Percentiles rank a stretch among this genome's conserved stretches.
These are phyloP conservation scores for Penicillium carneum DNA, from an alignment of 2,329 filamentous ascomycete genomes.

Conservation along the genomic window DNA sequence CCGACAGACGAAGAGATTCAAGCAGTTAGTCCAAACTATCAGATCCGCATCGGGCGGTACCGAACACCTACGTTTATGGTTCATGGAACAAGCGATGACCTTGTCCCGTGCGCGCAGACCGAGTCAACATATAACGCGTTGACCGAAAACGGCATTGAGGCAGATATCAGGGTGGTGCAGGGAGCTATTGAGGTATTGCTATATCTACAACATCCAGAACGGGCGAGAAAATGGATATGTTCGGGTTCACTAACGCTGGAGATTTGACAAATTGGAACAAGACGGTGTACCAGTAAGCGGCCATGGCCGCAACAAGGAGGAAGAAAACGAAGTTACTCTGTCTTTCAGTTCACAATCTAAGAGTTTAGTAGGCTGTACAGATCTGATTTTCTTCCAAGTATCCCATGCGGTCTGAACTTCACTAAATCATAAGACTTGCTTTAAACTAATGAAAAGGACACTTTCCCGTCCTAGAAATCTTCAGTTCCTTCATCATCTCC, in stretches of 20 bases:
- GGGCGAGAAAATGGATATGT: no score
- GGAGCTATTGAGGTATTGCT: neutral
- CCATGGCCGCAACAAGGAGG: no score
- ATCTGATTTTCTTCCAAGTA: no score
- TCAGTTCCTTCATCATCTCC: conserved; percentile 54
- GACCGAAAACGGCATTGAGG: conserved; percentile 1
- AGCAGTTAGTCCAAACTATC: conserved; percentile 24
- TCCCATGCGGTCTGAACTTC: no score
- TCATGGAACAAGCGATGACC: conserved; percentile 25
- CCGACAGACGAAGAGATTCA: conserved; percentile 18
- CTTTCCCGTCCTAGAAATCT: conserved; percentile 51
- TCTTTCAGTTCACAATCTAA: no score
- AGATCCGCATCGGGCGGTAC: conserved; percentile 25
- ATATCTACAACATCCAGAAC: no score
- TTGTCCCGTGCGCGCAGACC: conserved; percentile 25
- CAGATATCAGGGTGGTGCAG: conserved; percentile 9
- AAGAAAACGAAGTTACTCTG: no score
- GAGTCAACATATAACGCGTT: conserved; percentile 20
- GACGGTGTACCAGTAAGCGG: no score
- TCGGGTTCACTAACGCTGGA: no score
- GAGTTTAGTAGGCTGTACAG: no score
- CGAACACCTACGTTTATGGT: conserved; percentile 26
- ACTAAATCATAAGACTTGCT: no score
- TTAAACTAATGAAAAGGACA: conserved; percentile 57
- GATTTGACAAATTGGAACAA: no score